A percentile compares a stretch with the other conserved stretches of the same genome.
phyloP scores from a whole-genome alignment of 352 stramenopile genomes.

The Phytophthora citrophthora region DNA sequence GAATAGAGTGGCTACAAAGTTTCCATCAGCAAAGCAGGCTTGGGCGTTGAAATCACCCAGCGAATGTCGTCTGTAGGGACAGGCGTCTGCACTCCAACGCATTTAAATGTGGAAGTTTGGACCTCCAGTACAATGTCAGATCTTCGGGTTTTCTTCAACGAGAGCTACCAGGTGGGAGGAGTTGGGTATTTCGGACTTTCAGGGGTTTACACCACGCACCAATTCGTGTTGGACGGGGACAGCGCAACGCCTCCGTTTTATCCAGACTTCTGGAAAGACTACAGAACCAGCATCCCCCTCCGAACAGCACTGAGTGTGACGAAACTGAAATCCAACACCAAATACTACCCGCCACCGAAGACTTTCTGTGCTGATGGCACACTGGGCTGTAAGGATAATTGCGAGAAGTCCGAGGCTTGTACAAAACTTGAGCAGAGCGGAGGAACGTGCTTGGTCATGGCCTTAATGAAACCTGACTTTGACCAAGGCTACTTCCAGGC shows the following conservation, averaged over 20 bases:
- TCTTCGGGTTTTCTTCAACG: conserved; percentile 56
- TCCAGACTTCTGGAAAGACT: conserved; percentile 61
- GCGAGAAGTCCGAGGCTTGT: conserved; percentile 50
- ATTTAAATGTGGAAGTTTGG: conserved; percentile 71
- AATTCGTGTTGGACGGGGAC: conserved; percentile 35
- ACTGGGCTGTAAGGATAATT: conserved; percentile 56
- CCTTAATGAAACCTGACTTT: conserved; percentile 34
- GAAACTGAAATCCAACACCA: conserved; percentile 33
- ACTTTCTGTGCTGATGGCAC: conserved; percentile 36
- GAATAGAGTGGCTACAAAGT: conserved; percentile 42
- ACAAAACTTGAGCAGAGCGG: conserved; percentile 35
- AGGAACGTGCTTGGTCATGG: conserved; percentile 53
- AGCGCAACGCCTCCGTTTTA: conserved; percentile 32
- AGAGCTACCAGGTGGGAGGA: conserved; percentile 42
- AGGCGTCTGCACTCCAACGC: conserved; percentile 54
- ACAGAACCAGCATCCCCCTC: conserved; percentile 49
- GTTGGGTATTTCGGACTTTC: conserved; percentile 51
- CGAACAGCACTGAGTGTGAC: conserved; percentile 21
- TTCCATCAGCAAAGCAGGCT: conserved; percentile 21
- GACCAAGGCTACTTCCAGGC: conserved; percentile 57
- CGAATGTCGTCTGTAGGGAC: conserved; percentile 40
- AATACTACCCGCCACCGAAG: conserved; percentile 38
- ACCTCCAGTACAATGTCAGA: conserved; percentile 33
- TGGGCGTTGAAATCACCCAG: conserved; percentile 22
- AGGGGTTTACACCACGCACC: conserved; percentile 53